Conservation (phyloP, 768 basidiomycete species). For the Agrocybe pediades region DNA sequence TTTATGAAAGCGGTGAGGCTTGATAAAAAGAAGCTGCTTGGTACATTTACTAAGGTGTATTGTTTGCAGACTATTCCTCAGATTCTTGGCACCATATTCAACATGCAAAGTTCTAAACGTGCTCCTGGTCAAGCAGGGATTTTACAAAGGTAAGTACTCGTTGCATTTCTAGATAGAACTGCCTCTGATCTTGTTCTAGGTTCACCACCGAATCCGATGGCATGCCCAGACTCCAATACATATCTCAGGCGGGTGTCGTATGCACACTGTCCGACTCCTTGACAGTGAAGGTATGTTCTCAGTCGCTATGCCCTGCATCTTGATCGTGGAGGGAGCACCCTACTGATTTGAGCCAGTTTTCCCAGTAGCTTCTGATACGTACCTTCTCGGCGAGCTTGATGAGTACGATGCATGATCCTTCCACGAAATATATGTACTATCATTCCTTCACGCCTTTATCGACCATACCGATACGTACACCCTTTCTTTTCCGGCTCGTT, state of each 20-base stretch:
- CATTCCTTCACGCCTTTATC: too few relatives aligned
- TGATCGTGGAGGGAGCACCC: not conserved
- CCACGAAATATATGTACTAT: too few relatives aligned
- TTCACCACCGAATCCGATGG: conserved; percentile 38
- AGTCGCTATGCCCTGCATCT: too few relatives aligned
- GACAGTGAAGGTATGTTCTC: conserved; percentile 30
- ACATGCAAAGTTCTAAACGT: conserved; percentile 39
- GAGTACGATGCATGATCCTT: too few relatives aligned
- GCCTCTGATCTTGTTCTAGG: conserved; percentile 14
- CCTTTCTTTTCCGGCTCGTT: too few relatives aligned
- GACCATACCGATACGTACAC: too few relatives aligned
- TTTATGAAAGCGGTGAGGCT: conserved; percentile 42
- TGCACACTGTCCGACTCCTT: conserved; percentile 48
- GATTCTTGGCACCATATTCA: conserved; percentile 46
- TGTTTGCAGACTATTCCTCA: conserved; percentile 44
- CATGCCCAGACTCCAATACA: conserved; percentile 31
- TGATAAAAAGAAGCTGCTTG: not conserved
- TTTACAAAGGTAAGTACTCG: conserved; percentile 35
- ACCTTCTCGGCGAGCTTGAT: too few relatives aligned
- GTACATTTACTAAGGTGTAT: not conserved
- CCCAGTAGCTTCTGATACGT: too few relatives aligned
- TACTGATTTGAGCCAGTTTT: not conserved
- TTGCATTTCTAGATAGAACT: not conserved
- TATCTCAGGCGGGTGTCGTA: conserved; percentile 35
- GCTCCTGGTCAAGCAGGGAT: conserved; percentile 39